phyloP scores from a whole-genome alignment of 345 rosid species.

The Lepidium africanum region DNA sequence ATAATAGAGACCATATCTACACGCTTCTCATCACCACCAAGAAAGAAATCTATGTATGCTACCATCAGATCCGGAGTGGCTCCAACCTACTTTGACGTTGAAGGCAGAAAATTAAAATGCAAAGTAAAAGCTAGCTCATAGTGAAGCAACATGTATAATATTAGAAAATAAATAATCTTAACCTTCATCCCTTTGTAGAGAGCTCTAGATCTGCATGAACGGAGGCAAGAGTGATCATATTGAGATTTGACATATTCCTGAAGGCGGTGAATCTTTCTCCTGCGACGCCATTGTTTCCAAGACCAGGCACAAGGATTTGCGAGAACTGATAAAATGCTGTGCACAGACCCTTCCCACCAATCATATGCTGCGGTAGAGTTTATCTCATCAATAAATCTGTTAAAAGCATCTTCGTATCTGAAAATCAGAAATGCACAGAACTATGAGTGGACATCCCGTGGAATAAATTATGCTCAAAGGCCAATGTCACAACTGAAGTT shows the following conservation, averaged over 20 bases:
- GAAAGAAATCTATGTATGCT: slow-evolving; percentile 86
- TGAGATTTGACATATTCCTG: slow-evolving; percentile 96
- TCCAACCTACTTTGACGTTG: slow-evolving; percentile 63
- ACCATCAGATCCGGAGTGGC: slow-evolving; percentile 95
- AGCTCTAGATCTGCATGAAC: slow-evolving; percentile 98
- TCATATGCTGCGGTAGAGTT: slow-evolving; percentile 97
- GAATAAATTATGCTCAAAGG: background rate
- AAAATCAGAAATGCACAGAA: slow-evolving; percentile 13
- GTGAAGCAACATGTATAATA: slow-evolving; percentile 2
- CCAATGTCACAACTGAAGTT: background rate
- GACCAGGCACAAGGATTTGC: slow-evolving; percentile 99
- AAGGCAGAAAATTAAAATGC: background rate
- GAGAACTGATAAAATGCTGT: slow-evolving; percentile 81
- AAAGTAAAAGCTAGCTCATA: background rate
- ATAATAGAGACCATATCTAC: slow-evolving; percentile 83
- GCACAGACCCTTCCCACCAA: slow-evolving; percentile 99
- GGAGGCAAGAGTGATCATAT: slow-evolving; percentile 96
- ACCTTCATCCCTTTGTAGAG: slow-evolving; percentile 99
- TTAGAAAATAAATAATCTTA: slow-evolving; percentile 5
- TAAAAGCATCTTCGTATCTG: slow-evolving; percentile 98
- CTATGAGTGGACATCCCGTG: background rate
- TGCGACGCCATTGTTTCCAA: slow-evolving; percentile 95
- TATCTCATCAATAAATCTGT: slow-evolving; percentile 90
- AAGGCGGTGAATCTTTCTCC: slow-evolving; percentile 80
- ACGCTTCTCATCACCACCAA: slow-evolving; percentile 98